Evolutionary conservation across 176 grass and related monocot genomes (phyloP).

Genomic region (bread wheat (Triticum aestivum)): DNA sequence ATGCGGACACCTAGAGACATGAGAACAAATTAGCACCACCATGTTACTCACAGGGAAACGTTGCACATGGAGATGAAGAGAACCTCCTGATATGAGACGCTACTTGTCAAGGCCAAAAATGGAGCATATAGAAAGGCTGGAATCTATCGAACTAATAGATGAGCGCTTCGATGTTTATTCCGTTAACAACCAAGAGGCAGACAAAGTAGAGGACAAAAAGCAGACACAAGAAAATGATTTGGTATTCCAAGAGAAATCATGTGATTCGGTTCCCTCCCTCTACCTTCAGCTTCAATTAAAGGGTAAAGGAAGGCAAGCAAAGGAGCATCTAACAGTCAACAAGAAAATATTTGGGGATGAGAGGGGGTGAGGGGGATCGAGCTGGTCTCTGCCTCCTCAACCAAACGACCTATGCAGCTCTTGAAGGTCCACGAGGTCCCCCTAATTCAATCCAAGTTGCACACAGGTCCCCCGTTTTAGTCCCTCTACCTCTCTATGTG

Average conservation of each 20-base stretch:
- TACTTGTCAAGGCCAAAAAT: slow-evolving; percentile 25
- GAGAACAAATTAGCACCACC: slow-evolving; percentile 18
- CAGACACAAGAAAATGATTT: slow-evolving; percentile 20
- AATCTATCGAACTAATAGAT: not conserved
- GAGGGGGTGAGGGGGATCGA: slow-evolving; percentile 1
- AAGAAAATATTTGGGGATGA: not conserved
- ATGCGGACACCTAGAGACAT: slow-evolving; percentile 63
- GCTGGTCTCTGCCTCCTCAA: slow-evolving; percentile 5
- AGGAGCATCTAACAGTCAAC: not conserved
- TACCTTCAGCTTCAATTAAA: slow-evolving; percentile 4
- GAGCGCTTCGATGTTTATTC: not conserved
- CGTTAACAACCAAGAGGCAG: not conserved
- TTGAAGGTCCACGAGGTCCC: slow-evolving; percentile 28
- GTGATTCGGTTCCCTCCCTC: not conserved
- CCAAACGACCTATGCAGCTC: slow-evolving; percentile 15
- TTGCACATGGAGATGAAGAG: slow-evolving; percentile 1
- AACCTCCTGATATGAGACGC: not conserved
- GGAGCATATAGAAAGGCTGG: not conserved
- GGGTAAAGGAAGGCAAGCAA: slow-evolving; percentile 15
- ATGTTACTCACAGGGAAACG: not conserved
- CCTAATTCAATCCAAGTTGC: slow-evolving; percentile 25
- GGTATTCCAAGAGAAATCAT: not conserved
- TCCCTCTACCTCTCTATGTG: slow-evolving; percentile 25
- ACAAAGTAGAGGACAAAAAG: not conserved
- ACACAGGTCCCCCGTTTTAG: slow-evolving; percentile 33